Percentiles rank a stretch among this genome's conserved stretches.
These are phyloP conservation scores for Venturia aucupariae DNA, from an alignment of 2,329 filamentous ascomycete species.

Conservation along the genomic window DNA sequence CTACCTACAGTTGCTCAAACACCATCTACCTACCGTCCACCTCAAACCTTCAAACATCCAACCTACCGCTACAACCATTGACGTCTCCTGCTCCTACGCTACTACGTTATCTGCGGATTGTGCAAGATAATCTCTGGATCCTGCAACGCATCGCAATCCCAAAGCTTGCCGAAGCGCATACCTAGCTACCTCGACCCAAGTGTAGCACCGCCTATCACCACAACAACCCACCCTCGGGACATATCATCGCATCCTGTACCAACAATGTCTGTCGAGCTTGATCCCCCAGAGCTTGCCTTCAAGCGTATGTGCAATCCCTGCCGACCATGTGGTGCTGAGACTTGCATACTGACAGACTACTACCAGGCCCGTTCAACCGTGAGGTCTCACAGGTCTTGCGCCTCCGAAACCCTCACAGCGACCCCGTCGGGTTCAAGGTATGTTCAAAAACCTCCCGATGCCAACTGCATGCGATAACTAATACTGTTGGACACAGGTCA, in stretches of 20 bases:
- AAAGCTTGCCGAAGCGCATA: not conserved
- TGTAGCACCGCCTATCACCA: not conserved
- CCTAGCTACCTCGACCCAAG: not conserved
- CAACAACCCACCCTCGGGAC: not conserved
- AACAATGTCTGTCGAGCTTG: conserved; percentile 89
- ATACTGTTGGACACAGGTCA: conserved; percentile 60
- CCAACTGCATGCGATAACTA: not conserved
- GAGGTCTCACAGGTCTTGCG: conserved; percentile 54
- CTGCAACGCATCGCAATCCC: not conserved
- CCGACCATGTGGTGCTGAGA: not conserved
- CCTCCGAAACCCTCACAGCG: conserved; percentile 47
- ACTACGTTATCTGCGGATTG: not conserved
- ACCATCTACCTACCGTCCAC: not conserved
- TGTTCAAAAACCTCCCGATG: conserved; percentile 17
- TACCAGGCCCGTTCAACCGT: conserved; percentile 52
- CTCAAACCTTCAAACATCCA: not conserved
- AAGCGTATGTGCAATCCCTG: conserved; percentile 55
- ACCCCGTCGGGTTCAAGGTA: conserved; percentile 57
- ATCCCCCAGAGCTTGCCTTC: conserved; percentile 86
- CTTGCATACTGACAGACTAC: not conserved
- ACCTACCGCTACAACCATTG: not conserved
- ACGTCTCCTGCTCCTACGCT: not conserved
- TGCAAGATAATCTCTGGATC: not conserved
- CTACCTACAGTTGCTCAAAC: not conserved
- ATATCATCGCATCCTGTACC: not conserved